Base-by-base conservation (phyloP, 2,329 filamentous ascomycete species). In the Ophiocordyceps polyrhachis-furcata region DNA sequence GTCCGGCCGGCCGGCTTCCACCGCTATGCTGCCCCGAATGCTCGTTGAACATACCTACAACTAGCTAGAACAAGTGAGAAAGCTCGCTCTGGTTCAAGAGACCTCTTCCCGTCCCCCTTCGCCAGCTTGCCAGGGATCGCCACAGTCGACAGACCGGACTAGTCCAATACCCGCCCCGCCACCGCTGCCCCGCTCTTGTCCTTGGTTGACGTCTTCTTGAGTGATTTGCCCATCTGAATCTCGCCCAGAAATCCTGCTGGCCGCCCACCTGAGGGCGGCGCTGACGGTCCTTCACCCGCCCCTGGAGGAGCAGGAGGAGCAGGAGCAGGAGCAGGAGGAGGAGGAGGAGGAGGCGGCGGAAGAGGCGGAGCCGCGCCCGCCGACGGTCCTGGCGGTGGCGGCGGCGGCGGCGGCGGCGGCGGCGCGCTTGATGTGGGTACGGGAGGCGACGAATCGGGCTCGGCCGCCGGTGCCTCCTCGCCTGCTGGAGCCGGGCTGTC, bases 191-290 rank as follows among this genome's bases (percentile, higher is more conserved):
- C 63, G 62, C 88, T 95, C 61, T 79, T 80, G 62, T 98, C 91
- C 62, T 85, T 88, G 1, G 91, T 96, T 59, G 81, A 68, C 21
- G 87, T 86, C 71, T 96, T 96, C 69, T 73, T 87, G 57, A 98
- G 66, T 3, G 77, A 63, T 62, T 63, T 87, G 40, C 91, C 89
- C 49, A 76, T 65, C 57, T 89, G 79, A 49, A 98, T 96, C 59
- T 94, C 77, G 47, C 79, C 79, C 50, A 98, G 62, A 55, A 98
- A 70, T 1, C 78, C 76, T 19, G 74, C 56, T 19, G 76, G 75
- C 25, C 72, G 67, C 0, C 65, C 71, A 28, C 64, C 61, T 12
- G 57, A 48, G 6, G 74, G 65, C 5, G 76, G 68, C 5, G 63
- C 55, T 43, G 60, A 58, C 44, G 61, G 60, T 41, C 56, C 64